phyloP scores from a whole-genome alignment of 1,284 basidiomycete species.

The Blastosporella zonata region DNA sequence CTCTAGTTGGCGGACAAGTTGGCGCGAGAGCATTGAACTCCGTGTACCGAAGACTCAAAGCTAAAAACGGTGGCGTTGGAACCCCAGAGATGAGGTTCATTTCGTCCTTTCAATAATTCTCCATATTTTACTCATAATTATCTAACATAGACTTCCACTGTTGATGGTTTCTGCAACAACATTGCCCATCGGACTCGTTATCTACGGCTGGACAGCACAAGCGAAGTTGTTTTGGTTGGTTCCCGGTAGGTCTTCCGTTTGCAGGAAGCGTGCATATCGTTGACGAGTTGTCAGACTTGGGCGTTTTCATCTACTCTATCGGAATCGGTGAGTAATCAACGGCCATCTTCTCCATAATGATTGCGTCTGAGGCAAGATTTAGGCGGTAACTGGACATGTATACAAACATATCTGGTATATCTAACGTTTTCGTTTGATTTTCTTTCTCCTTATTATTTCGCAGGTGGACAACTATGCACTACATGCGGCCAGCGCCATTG shows the following conservation, averaged over 20 bases:
- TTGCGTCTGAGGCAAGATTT: background rate
- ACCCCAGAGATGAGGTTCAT: slow-evolving; percentile 37
- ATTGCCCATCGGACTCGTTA: slow-evolving; percentile 31
- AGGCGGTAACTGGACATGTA: slow-evolving; percentile 32
- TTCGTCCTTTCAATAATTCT: background rate
- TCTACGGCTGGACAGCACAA: slow-evolving; percentile 31
- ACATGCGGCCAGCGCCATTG: slow-evolving; percentile 29
- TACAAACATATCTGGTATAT: slow-evolving; percentile 26
- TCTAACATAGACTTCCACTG: slow-evolving; percentile 23
- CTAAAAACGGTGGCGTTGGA: slow-evolving; percentile 35
- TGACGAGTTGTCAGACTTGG: slow-evolving; percentile 22
- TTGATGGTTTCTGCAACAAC: slow-evolving; percentile 30
- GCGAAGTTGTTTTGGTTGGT: slow-evolving; percentile 27
- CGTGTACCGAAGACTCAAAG: slow-evolving; percentile 38
- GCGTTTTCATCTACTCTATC: slow-evolving; percentile 32
- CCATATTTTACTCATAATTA: background rate
- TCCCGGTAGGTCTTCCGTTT: slow-evolving; percentile 21
- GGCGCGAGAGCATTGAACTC: slow-evolving; percentile 37
- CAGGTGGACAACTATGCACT: slow-evolving; percentile 30
- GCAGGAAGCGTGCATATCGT: background rate
- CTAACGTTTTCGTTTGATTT: background rate
- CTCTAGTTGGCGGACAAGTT: slow-evolving; percentile 32
- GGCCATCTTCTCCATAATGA: background rate
- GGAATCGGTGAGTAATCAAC: slow-evolving; percentile 24
- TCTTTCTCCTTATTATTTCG: background rate